Base-by-base conservation (phyloP, 2,329 filamentous ascomycete species). In the Macroventuria anomochaeta region DNA sequence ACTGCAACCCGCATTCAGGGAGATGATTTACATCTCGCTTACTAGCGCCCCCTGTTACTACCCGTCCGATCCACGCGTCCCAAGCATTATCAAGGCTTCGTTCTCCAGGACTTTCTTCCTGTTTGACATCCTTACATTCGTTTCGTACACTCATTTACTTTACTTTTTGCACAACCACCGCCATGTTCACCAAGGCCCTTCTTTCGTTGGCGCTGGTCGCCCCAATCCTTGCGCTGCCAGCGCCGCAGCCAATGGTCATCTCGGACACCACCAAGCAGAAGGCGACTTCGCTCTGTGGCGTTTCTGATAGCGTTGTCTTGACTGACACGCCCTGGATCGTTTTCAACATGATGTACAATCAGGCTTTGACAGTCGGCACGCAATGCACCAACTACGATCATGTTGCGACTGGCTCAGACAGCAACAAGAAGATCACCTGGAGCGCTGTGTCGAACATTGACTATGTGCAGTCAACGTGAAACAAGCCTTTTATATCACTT, bases 261-360 rank as follows among this genome's bases (percentile, higher is more conserved):
- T 57, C 57, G 5, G 50, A 60, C 31, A 58, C 59, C 5, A 47
- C 48, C 7, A 56, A 47, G 21, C 61, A 64, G 43, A 39, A 52
- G 21, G 52, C 61, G 1, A 61, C 58, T 13, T 53, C 55, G 17
- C 55, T 62, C 8, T 64, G 62, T 12, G 59, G 58, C 3, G 52
- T 44, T 5, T 51, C 55, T 8, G 53, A 61, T n/a, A 62, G 59
- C 32, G 39, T 64, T 20, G 59, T 78, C 43, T 64, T 79, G 21
- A 62, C 66, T 10, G 69, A 70, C 42, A 77, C 76, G 0, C 75
- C 75, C 7, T 79, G 76, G 76, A 78, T 79, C 34, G 75, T 79
- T 13, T 78, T 71, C 61, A 77, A 76, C 58, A 79, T 79, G 76
- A 75, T 76, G 50, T 79, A 79, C 67, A 76, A 76, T 58, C 71